Percentiles rank a stretch among this genome's conserved stretches.
These are phyloP conservation scores for Marasmius fiardii DNA, from an alignment of 1,284 basidiomycete species.

Conservation along the genomic window DNA sequence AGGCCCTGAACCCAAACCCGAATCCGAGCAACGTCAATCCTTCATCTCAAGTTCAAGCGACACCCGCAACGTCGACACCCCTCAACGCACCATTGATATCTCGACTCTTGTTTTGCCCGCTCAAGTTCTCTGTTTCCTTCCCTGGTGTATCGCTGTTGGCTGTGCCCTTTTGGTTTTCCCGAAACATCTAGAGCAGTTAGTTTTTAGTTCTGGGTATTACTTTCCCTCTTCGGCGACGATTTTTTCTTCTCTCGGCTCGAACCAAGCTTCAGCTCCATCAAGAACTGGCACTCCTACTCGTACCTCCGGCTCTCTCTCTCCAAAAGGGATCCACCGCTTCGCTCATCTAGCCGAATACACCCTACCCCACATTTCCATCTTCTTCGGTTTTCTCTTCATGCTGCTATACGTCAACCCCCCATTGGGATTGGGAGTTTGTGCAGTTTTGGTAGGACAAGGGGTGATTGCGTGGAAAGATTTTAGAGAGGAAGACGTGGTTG, in stretches of 20 bases:
- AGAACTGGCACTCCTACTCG: too few relatives aligned
- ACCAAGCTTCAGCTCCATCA: too few relatives aligned
- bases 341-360: slow-evolving; percentile 42
- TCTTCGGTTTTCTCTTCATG: slow-evolving; percentile 28
- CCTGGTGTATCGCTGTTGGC: slow-evolving; percentile 47
- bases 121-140: slow-evolving; percentile 35
- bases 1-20: too few relatives aligned
- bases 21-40: too few relatives aligned
- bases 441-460: slow-evolving; percentile 27
- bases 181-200: slow-evolving; percentile 30
- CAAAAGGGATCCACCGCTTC: slow-evolving; percentile 36
- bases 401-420: slow-evolving; percentile 25
- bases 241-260: too few relatives aligned
- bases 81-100: neutral
- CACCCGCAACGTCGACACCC: neutral
- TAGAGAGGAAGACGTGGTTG: slow-evolving; percentile 25
- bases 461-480: slow-evolving; percentile 37
- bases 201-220: slow-evolving; percentile 38
- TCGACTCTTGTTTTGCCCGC: neutral
- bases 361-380: slow-evolving; percentile 37
- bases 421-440: slow-evolving; percentile 25
- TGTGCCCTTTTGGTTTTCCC: slow-evolving; percentile 40
- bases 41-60: too few relatives aligned
- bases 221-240: too few relatives aligned
- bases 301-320: slow-evolving; percentile 17